A percentile compares a stretch with the other conserved stretches of the same genome.
Evolutionary conservation across 371 early-diverging fungal species (phyloP).

Genomic region (Batrachochytrium dendrobatidis): DNA sequence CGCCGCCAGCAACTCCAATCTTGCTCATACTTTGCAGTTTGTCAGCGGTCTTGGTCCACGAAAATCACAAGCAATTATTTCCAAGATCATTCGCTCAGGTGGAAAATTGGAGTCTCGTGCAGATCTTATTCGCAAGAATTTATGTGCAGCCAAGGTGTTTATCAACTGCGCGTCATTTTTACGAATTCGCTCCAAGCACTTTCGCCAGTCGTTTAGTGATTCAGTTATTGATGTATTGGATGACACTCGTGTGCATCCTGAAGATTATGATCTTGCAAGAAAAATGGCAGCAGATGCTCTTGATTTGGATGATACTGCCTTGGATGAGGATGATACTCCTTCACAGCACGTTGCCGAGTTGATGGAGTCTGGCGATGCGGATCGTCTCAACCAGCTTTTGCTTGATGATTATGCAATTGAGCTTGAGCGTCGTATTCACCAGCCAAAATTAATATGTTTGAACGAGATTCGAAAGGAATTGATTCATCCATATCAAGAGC

Average conservation of each 20-base stretch:
- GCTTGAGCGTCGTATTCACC: slow-evolving; percentile 60
- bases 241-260: slow-evolving; percentile 91
- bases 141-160: slow-evolving; percentile 63
- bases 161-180: slow-evolving; percentile 91
- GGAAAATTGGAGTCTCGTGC: slow-evolving; percentile 44
- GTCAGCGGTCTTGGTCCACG: slow-evolving; percentile 93
- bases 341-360: slow-evolving; percentile 73
- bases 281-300: slow-evolving; percentile 97
- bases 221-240: slow-evolving; percentile 70
- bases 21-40: slow-evolving; percentile 69
- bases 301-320: slow-evolving; percentile 81
- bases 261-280: slow-evolving; percentile 89
- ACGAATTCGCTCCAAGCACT: slow-evolving; percentile 50
- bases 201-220: slow-evolving; percentile 29
- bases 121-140: slow-evolving; percentile 61
- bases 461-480: slow-evolving; percentile 82
- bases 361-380: slow-evolving; percentile 63
- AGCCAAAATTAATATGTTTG: slow-evolving; percentile 71
- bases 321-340: slow-evolving; percentile 62
- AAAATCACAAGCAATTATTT: slow-evolving; percentile 58
- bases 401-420: slow-evolving; percentile 87
- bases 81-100: slow-evolving; percentile 21
- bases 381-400: slow-evolving; percentile 75
- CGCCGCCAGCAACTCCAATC: slow-evolving; percentile 58
- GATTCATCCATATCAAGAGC: slow-evolving; percentile 74